phyloP scores from a whole-genome alignment of 192 early-diverging fungal genomes.

The Dissophora ornata region DNA sequence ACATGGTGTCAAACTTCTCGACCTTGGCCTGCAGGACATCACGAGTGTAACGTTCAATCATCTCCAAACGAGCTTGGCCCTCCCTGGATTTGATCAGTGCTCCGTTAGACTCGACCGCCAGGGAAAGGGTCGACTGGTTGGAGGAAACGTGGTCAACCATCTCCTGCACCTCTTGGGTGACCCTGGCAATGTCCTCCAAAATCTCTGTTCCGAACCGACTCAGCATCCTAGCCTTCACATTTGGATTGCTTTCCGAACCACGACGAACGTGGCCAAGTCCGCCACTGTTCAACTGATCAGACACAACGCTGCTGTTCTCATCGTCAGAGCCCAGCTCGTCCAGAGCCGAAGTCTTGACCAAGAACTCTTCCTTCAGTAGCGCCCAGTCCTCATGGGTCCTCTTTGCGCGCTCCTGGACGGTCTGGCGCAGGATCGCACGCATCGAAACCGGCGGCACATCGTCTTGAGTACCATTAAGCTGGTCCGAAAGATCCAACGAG shows the following conservation, averaged over 20 bases:
- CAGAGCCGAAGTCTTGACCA: constrained; percentile 25
- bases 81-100: constrained; percentile 40
- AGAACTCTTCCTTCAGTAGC: constrained; percentile 49
- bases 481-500: constrained; percentile 17
- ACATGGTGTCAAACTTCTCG: constrained; percentile 28
- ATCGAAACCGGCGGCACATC: constrained; percentile 18
- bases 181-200: constrained; percentile 40
- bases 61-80: constrained; percentile 23
- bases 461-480: not conserved
- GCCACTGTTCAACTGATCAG: not conserved
- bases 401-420: constrained; percentile 44
- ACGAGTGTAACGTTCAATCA: constrained; percentile 33
- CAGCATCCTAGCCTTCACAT: constrained; percentile 35
- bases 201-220: constrained; percentile 45
- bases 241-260: constrained; percentile 8
- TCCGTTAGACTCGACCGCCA: constrained; percentile 36
- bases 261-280: constrained; percentile 6
- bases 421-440: constrained; percentile 47
- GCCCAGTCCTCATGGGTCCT: constrained; percentile 52
- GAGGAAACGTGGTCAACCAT: constrained; percentile 38
- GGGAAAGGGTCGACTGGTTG: constrained; percentile 21
- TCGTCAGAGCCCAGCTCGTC: constrained; percentile 18
- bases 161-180: constrained; percentile 41
- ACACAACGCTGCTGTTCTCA: constrained; percentile 1
- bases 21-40: constrained; percentile 35